Conservation (phyloP, 2,329 filamentous ascomycete genomes). For the Microdochium nivale region DNA sequence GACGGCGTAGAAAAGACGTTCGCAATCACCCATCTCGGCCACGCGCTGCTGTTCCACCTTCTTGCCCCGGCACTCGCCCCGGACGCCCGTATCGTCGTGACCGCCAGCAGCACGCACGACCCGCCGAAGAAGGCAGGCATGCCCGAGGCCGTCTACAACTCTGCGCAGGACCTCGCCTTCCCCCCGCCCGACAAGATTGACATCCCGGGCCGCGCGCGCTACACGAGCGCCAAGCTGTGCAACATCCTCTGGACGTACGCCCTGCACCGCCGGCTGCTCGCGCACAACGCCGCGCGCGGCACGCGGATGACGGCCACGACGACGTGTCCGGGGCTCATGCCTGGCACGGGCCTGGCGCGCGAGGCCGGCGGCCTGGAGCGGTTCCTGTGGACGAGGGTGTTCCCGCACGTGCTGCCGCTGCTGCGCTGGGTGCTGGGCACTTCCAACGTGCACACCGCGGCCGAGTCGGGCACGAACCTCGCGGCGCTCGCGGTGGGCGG, state of each 20-base stretch:
- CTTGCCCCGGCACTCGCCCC: conserved; percentile 28
- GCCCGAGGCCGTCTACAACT: conserved; percentile 31
- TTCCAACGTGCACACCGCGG: conserved; percentile 26
- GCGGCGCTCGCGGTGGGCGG: conserved; percentile 27
- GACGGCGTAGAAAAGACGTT: conserved; percentile 40
- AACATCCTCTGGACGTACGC: conserved; percentile 41
- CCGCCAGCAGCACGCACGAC: conserved; percentile 37
- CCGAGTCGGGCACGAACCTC: conserved; percentile 29
- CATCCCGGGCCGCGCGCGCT: conserved; percentile 27
- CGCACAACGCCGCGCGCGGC: conserved; percentile 2
- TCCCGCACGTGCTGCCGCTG: conserved; percentile 26
- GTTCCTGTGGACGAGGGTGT: conserved; percentile 25
- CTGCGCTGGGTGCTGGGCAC: conserved; percentile 18
- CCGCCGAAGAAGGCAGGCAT: conserved; percentile 31
- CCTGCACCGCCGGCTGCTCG: conserved; percentile 24
- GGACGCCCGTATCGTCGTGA: conserved; percentile 33
- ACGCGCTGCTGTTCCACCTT: conserved; percentile 39
- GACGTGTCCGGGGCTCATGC: conserved; percentile 40
- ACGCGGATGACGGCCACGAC: conserved; percentile 27
- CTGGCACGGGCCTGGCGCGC: conserved; percentile 32
- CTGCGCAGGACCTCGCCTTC: conserved; percentile 34
- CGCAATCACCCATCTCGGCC: conserved; percentile 38
- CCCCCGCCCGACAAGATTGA: conserved; percentile 19
- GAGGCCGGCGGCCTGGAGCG: conserved; percentile 14
- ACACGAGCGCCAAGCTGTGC: conserved; percentile 34